Conservation (phyloP, 805 yeast species). For the Sungouiella blattae region DNA sequence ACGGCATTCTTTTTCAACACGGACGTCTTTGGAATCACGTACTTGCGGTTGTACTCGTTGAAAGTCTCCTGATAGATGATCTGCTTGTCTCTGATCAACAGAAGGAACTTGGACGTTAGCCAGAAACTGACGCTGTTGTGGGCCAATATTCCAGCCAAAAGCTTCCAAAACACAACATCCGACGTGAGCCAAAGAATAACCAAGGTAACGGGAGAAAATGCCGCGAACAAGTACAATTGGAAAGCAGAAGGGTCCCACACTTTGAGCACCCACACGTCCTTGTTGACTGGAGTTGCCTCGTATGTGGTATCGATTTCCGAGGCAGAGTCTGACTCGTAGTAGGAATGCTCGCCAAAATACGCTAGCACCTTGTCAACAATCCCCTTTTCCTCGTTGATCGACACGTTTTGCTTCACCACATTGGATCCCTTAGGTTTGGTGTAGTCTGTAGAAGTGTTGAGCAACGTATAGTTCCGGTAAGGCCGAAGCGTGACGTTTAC, state of each 20-base stretch:
- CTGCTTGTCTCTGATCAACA: conserved; percentile 54
- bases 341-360: conserved; percentile 14
- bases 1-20: conserved; percentile 55
- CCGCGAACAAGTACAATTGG: conserved; percentile 45
- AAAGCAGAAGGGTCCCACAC: conserved; percentile 70
- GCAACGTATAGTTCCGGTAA: conserved; percentile 28
- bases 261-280: conserved; percentile 50
- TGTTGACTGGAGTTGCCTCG: conserved; percentile 19
- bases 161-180: conserved; percentile 23
- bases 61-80: conserved; percentile 57
- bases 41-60: conserved; percentile 61
- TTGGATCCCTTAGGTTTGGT: conserved; percentile 24
- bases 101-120: conserved; percentile 42
- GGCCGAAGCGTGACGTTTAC: conserved; percentile 15
- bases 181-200: conserved; percentile 32
- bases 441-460: conserved; percentile 20
- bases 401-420: conserved; percentile 16
- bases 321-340: conserved; percentile 17
- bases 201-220: conserved; percentile 59
- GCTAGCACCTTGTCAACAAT: conserved; percentile 8
- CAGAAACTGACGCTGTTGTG: conserved; percentile 33
- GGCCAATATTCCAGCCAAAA: conserved; percentile 31
- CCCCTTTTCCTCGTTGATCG: conserved; percentile 9
- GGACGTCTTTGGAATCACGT: conserved; percentile 55
- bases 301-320: conserved; percentile 21